phyloP scores from a whole-genome alignment of 202 grass and related monocot species.

The Brachypodium distachyon region DNA sequence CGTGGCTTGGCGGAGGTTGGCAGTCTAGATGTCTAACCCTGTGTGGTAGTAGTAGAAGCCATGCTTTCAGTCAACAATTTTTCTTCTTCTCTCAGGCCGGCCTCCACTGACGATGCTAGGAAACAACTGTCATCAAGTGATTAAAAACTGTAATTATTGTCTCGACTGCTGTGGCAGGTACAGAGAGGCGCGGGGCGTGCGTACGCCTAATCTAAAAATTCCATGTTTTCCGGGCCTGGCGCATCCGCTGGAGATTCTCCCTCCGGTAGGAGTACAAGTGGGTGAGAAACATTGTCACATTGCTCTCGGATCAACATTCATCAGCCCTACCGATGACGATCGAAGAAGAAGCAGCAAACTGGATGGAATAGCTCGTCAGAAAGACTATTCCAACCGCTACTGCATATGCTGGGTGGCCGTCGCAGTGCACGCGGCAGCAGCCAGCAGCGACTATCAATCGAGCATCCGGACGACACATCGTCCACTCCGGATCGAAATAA shows the following conservation, averaged over 20 bases:
- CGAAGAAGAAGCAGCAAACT: not conserved
- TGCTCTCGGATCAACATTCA: not conserved
- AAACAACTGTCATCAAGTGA: not conserved
- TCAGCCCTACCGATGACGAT: not conserved
- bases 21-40: not conserved
- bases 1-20: not conserved
- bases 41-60: not conserved
- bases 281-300: not conserved
- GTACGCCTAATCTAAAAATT: not conserved
- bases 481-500: conserved; percentile 4
- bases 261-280: not conserved
- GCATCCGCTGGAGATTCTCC: conserved; percentile 13
- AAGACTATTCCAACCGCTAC: not conserved
- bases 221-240: not conserved
- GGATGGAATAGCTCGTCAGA: too few species aligned
- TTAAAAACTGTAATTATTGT: not conserved
- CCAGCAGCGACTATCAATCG: not conserved
- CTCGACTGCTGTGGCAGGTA: not conserved
- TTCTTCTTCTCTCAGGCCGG: too few species aligned
- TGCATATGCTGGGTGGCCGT: not conserved
- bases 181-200: too few species aligned
- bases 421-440: too few species aligned
- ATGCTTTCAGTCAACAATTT: not conserved
- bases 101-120: not conserved
- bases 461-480: not conserved